Percentiles rank a stretch among this genome's conserved stretches.
Evolutionary conservation across 257 asterid genomes (phyloP).

Genomic region (Linaria vulgaris): DNA sequence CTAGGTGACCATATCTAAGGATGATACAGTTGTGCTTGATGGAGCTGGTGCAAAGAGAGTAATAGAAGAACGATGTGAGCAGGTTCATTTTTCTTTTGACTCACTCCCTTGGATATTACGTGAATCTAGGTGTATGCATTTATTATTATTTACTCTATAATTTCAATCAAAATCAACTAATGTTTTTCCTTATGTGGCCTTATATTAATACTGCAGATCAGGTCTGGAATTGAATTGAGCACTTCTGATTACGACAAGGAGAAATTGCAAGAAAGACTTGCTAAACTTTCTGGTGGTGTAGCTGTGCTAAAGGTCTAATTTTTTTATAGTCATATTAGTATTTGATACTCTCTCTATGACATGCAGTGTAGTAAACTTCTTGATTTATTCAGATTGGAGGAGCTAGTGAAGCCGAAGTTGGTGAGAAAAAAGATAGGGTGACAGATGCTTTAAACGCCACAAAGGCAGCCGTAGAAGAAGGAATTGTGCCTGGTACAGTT

Average conservation of each 20-base stretch:
- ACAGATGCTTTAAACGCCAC: conserved; percentile 96
- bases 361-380: too few species aligned
- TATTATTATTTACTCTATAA: not conserved
- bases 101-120: not conserved
- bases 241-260: conserved; percentile 64
- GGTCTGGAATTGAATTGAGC: conserved; percentile 51
- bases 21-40: conserved; percentile 51
- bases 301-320: conserved; percentile 89
- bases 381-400: conserved; percentile 99
- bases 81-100: conserved; percentile 32
- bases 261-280: conserved; percentile 64
- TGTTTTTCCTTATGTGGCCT: not conserved
- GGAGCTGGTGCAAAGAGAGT: conserved; percentile 52
- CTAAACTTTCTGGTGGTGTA: conserved; percentile 89
- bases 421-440: conserved; percentile 94
- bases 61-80: conserved; percentile 55
- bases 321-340: too few species aligned
- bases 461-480: conserved; percentile 98
- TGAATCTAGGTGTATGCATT: not conserved
- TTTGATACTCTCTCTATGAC: too few species aligned
- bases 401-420: conserved; percentile 92
- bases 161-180: not conserved
- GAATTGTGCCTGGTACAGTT: conserved; percentile 75
- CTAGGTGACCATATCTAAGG: conserved; percentile 51
- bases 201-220: conserved; percentile 37